Evolutionary conservation across 371 early-diverging fungal genomes (phyloP).

Genomic region (Amoeboaphelidium protococcarum): DNA sequence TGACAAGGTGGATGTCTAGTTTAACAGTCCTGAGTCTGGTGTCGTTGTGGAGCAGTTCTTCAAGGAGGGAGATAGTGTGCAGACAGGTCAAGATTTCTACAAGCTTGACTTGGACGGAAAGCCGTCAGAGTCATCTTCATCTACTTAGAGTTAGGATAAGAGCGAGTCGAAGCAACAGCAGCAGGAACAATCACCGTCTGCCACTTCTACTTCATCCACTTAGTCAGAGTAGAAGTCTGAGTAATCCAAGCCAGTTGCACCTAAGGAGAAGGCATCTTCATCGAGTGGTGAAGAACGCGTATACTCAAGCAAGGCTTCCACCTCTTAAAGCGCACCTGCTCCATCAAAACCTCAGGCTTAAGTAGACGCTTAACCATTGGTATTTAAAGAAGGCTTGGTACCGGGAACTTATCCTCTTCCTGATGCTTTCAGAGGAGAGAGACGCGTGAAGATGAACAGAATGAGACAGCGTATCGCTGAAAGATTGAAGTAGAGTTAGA

Average conservation of each 20-base stretch:
- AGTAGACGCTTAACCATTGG: conserved; percentile 6
- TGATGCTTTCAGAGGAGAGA: conserved; percentile 4
- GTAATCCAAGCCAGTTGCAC: conserved; percentile 13
- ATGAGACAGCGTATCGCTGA: conserved; percentile 83
- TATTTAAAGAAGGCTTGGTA: conserved; percentile 3
- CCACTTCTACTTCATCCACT: conserved; percentile 12
- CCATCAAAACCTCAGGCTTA: conserved; percentile 11
- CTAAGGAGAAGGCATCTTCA: conserved; percentile 16
- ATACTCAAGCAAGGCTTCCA: conserved; percentile 1
- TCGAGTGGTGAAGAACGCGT: conserved; percentile 6
- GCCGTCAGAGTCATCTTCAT: conserved; percentile 30
- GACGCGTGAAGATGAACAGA: conserved; percentile 71
- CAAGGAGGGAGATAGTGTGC: conserved; percentile 70
- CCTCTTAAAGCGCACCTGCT: conserved; percentile 7
- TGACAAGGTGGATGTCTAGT: conserved; percentile 86
- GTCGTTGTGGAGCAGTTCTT: conserved; percentile 54
- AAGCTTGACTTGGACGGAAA: conserved; percentile 47
- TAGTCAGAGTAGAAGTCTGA: conserved; percentile 17
- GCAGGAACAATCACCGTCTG: conserved; percentile 5
- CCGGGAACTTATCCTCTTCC: conserved; percentile 5
- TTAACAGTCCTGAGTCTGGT: conserved; percentile 79
- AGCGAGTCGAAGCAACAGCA: conserved; percentile 4
- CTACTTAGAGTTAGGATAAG: conserved; percentile 9
- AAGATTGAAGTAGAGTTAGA: conserved; percentile 86
- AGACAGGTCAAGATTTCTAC: conserved; percentile 75